Base-by-base conservation (phyloP, 2,329 filamentous ascomycete species). In the Biscogniauxia mediterranea region DNA sequence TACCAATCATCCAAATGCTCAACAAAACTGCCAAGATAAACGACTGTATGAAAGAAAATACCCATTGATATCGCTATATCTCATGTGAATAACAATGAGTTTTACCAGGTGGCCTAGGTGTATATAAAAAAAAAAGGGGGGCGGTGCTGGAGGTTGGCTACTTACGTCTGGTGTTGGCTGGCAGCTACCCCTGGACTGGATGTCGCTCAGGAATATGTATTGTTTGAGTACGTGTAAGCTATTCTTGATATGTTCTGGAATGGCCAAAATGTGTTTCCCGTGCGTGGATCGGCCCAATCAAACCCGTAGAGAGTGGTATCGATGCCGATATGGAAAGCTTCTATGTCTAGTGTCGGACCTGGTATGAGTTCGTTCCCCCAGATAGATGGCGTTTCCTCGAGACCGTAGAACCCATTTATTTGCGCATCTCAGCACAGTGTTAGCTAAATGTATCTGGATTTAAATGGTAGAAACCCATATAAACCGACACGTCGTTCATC, bases 11-110 rank as follows among this genome's bases (percentile, higher is more conserved):
- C 68, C 68, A 72, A 7, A 68, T 50, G 11, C 54, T 19, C 1
- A 70, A 54, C 5, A 62, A 21, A 1, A 61, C 11, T 1, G 68
- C 3, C 3, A 61, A 46, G 9, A 68, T 53, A 28, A 68, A 66
- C 1, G 67, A 51, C 52, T 72, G 70, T 49, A 72, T 54, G 20
- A 63, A 71, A 1, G 70, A 71, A 55, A 72, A 71, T 1, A 70
- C 70, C 69, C 70, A 73, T 52, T 68, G 64, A 28, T 68, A 71
- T 6, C n/a, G 32, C 60, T 60, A 50, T 19, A 52, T 3, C 13
- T 54, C 1, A 21, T 19, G 1, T 42, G 32, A 28, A 9, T 23
- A 50, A 23, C n/a, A 57, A 7, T 50, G 52, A 51, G 23, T n/a
- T n/a, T n/a, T 21, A 20, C 26, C 50, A 15, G 23, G 23, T 23